Evolutionary conservation across 257 asterid genomes (phyloP).

Genomic region (Solanum clarkiae): DNA sequence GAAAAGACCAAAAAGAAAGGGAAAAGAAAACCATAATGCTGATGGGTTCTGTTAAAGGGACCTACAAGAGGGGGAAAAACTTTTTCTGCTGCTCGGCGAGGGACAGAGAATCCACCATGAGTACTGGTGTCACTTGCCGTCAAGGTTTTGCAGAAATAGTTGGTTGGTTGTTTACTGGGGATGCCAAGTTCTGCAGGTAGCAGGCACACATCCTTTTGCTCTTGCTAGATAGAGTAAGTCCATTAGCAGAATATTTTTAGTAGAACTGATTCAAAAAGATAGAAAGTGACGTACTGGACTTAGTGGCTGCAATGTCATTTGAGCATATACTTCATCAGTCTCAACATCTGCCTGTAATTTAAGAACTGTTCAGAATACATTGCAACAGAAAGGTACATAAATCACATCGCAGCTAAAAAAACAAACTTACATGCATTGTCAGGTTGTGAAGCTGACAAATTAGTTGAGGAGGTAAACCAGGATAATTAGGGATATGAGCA

Average conservation of each 20-base stretch:
- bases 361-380: background rate
- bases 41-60: background rate
- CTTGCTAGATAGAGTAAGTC: constrained; percentile 43
- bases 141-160: constrained; percentile 83
- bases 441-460: constrained; percentile 96
- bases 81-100: constrained; percentile 98
- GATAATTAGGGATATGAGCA: constrained; percentile 73
- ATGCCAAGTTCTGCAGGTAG: constrained; percentile 81
- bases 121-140: constrained; percentile 96
- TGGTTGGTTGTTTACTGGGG: constrained; percentile 90
- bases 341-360: constrained; percentile 81
- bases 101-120: constrained; percentile 97
- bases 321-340: constrained; percentile 93
- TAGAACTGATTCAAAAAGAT: background rate
- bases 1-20: background rate
- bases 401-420: background rate
- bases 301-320: constrained; percentile 91
- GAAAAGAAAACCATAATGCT: background rate
- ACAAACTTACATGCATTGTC: constrained; percentile 76
- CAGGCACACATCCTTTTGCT: constrained; percentile 85
- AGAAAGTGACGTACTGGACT: constrained; percentile 43
- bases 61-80: constrained; percentile 93
- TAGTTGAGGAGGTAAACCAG: constrained; percentile 83
- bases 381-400: background rate
- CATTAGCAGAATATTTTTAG: background rate